A percentile compares a stretch with the other conserved stretches of the same genome.
phyloP scores from a whole-genome alignment of 176 grass and related monocot genomes.

The Oryza longistaminata region DNA sequence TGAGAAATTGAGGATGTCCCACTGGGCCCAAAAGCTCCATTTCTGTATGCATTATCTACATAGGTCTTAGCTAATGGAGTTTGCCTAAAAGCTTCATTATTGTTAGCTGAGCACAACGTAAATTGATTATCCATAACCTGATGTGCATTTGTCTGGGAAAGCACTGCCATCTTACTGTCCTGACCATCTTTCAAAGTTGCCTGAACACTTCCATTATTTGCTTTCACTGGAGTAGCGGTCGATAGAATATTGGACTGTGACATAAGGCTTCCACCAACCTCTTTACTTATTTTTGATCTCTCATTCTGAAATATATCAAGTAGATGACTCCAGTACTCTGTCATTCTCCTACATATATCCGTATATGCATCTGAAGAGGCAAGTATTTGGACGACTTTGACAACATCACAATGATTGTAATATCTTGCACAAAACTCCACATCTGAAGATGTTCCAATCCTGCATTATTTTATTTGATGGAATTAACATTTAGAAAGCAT shows the following conservation, averaged over 20 bases:
- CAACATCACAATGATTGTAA: constrained; percentile 76
- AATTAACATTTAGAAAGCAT: constrained; percentile 29
- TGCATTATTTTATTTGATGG: constrained; percentile 46
- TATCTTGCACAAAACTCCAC: constrained; percentile 66
- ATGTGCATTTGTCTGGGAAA: constrained; percentile 40
- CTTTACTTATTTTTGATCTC: constrained; percentile 41
- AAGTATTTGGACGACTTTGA: constrained; percentile 64
- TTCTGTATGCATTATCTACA: constrained; percentile 18
- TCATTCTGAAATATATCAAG: constrained; percentile 39
- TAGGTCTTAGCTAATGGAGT: constrained; percentile 29
- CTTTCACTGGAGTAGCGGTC: constrained; percentile 36
- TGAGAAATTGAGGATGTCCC: constrained; percentile 36
- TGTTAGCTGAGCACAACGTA: constrained; percentile 34
- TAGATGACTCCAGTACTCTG: constrained; percentile 69
- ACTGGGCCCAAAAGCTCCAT: constrained; percentile 25
- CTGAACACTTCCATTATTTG: constrained; percentile 17
- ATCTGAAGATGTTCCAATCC: constrained; percentile 53
- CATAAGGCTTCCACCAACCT: constrained; percentile 37
- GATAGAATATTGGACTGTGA: constrained; percentile 21
- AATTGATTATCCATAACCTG: constrained; percentile 28
- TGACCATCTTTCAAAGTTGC: constrained; percentile 34
- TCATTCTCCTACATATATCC: constrained; percentile 63
- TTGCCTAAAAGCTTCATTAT: constrained; percentile 37
- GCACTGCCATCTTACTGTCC: constrained; percentile 31
- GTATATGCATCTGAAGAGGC: constrained; percentile 57